Evolutionary conservation across 2,329 filamentous ascomycete species (phyloP).

Genomic region (Aspergillus sp.): DNA sequence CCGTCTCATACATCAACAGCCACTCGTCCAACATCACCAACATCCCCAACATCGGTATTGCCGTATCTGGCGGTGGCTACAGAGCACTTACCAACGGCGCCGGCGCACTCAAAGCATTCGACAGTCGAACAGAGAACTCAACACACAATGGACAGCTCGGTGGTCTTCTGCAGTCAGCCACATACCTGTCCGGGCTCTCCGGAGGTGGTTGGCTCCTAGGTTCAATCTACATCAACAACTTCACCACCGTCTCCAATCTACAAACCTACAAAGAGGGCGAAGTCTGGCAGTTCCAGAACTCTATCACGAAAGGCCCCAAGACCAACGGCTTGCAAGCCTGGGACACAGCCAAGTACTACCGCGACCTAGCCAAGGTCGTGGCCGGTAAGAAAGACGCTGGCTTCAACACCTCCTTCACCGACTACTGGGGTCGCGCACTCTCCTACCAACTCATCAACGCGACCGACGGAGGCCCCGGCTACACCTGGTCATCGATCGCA

Average conservation of each 20-base stretch:
- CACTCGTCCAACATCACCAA: constrained; percentile 56
- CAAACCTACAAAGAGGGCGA: constrained; percentile 28
- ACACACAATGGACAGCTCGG: constrained; percentile 69
- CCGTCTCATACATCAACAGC: constrained; percentile 66
- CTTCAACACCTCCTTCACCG: constrained; percentile 72
- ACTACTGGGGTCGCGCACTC: constrained; percentile 84
- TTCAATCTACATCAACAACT: constrained; percentile 76
- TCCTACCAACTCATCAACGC: constrained; percentile 82
- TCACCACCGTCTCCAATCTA: constrained; percentile 61
- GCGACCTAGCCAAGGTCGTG: constrained; percentile 61
- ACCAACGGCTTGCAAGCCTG: constrained; percentile 45
- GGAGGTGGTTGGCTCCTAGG: constrained; percentile 85
- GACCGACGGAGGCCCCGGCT: constrained; percentile 69
- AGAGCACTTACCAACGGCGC: constrained; percentile 80
- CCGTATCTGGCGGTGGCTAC: constrained; percentile 82
- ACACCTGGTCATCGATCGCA: constrained; percentile 81
- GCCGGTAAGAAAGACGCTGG: constrained; percentile 62
- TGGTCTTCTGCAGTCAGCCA: constrained; percentile 77
- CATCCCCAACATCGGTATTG: constrained; percentile 73
- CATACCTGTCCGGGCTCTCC: constrained; percentile 78
- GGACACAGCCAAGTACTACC: constrained; percentile 63
- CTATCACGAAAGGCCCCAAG: constrained; percentile 60
- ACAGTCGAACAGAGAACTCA: constrained; percentile 66
- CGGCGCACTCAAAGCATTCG: constrained; percentile 78
- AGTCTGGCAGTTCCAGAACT: constrained; percentile 66